These are phyloP conservation scores for Candida dubliniensis DNA, from an alignment of 1,139 yeast genomes.

Conservation along the genomic window DNA sequence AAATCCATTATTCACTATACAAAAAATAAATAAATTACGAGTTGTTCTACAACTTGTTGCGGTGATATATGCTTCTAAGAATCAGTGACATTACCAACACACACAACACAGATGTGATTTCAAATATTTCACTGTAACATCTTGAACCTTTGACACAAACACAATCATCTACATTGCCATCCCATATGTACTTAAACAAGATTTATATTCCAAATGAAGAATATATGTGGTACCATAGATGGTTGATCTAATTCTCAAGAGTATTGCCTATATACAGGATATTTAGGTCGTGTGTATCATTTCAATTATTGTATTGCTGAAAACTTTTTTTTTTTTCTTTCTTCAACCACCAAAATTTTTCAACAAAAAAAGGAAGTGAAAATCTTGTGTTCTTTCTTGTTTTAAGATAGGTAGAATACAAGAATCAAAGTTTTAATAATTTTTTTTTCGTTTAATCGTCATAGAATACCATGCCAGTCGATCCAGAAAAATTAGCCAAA, in stretches of 20 bases:
- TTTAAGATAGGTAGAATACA: neutral
- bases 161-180: constrained; percentile 20
- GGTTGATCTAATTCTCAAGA: no score
- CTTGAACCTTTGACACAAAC: constrained; percentile 39
- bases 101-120: constrained; percentile 32
- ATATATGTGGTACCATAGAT: no score
- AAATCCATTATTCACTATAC: no score
- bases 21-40: no score
- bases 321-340: constrained; percentile 1
- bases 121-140: constrained; percentile 42
- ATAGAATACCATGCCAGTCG: constrained; percentile 62
- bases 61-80: constrained; percentile 23
- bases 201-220: no score
- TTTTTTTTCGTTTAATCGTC: neutral
- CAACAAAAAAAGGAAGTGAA: constrained; percentile 5
- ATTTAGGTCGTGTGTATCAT: constrained; percentile 1
- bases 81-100: constrained; percentile 23
- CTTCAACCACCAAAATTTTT: constrained; percentile 8
- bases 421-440: neutral
- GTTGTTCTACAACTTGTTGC: constrained; percentile 2
- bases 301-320: neutral
- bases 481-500: constrained; percentile 85
- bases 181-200: no score
- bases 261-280: constrained; percentile 1
- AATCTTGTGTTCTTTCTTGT: neutral